Conservation (phyloP, 148 eudicot species). For the Cornus controversa region DNA sequence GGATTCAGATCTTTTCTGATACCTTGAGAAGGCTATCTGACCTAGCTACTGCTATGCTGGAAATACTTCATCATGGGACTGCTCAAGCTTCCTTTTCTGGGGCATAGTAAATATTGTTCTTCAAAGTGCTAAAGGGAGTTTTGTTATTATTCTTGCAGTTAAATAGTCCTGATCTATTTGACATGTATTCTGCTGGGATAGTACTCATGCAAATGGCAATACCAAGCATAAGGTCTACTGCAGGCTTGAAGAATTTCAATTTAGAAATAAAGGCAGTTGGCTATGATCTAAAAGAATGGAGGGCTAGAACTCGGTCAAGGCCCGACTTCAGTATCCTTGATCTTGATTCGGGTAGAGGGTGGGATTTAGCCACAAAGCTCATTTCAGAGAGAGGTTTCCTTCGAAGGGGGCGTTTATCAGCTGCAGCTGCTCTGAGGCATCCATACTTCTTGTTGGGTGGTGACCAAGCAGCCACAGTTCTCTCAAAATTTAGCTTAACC, state of each 20-base stretch:
- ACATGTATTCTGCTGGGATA: conserved; percentile 94
- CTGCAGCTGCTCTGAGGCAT: conserved; percentile 91
- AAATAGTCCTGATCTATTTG: conserved; percentile 92
- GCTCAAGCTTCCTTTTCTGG: background rate
- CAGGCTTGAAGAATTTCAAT: conserved; percentile 86
- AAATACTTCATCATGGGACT: background rate
- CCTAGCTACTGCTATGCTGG: background rate
- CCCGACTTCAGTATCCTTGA: conserved; percentile 84
- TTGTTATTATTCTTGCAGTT: conserved; percentile 51
- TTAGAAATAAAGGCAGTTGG: conserved; percentile 58
- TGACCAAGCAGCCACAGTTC: conserved; percentile 94
- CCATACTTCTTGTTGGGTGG: conserved; percentile 94
- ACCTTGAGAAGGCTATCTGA: background rate
- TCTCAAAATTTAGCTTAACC: conserved; percentile 73
- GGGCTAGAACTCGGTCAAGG: conserved; percentile 71
- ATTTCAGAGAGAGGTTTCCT: conserved; percentile 79
- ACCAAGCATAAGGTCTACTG: conserved; percentile 72
- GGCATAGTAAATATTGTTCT: background rate
- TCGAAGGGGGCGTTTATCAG: conserved; percentile 85
- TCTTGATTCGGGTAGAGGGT: conserved; percentile 90
- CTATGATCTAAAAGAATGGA: conserved; percentile 78
- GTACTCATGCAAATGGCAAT: conserved; percentile 92
- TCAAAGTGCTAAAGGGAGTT: background rate
- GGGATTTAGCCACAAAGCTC: conserved; percentile 92
- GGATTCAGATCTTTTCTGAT: background rate